A percentile compares a stretch with the other conserved stretches of the same genome.
phyloP scores from a whole-genome alignment of 306 rosid genomes.

The Vigna trinervia region DNA sequence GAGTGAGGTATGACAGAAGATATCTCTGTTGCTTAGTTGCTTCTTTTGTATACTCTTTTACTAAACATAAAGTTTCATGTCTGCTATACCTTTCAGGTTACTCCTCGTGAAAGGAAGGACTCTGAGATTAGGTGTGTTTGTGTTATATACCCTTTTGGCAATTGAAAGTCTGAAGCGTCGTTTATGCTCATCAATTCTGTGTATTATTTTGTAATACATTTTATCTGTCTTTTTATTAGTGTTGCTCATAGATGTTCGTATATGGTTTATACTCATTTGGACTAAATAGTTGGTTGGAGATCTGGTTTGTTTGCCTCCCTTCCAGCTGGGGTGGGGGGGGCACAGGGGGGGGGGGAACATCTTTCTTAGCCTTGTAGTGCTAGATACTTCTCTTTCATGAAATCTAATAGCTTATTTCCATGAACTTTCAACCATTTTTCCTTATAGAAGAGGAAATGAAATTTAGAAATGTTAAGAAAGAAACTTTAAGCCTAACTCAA shows the following conservation, averaged over 20 bases:
- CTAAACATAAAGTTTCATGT: constrained; percentile 25
- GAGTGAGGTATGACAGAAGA: constrained; percentile 73
- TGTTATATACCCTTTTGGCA: constrained; percentile 9
- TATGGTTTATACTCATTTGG: constrained; percentile 4
- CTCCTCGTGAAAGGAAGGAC: constrained; percentile 88
- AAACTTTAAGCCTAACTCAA: too few relatives aligned
- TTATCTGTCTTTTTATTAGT: constrained; percentile 23
- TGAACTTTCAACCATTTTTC: constrained; percentile 15
- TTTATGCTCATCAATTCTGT: constrained; percentile 14
- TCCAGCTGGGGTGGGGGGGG: background rate
- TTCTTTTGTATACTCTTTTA: constrained; percentile 28
- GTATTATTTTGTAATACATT: constrained; percentile 1
- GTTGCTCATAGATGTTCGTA: constrained; percentile 1
- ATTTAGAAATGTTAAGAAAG: background rate
- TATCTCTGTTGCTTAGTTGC: constrained; percentile 26
- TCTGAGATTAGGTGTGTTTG: constrained; percentile 84
- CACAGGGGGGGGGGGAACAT: background rate
- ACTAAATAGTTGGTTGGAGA: constrained; percentile 7
- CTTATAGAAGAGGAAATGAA: constrained; percentile 14
- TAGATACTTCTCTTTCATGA: constrained; percentile 17
- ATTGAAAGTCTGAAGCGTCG: background rate
- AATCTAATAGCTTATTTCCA: background rate
- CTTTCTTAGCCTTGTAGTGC: background rate
- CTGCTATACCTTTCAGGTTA: constrained; percentile 62
- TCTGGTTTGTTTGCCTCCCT: constrained; percentile 10